phyloP scores from a whole-genome alignment of 108 stramenopile species.

The Discostella stelligeroides region DNA sequence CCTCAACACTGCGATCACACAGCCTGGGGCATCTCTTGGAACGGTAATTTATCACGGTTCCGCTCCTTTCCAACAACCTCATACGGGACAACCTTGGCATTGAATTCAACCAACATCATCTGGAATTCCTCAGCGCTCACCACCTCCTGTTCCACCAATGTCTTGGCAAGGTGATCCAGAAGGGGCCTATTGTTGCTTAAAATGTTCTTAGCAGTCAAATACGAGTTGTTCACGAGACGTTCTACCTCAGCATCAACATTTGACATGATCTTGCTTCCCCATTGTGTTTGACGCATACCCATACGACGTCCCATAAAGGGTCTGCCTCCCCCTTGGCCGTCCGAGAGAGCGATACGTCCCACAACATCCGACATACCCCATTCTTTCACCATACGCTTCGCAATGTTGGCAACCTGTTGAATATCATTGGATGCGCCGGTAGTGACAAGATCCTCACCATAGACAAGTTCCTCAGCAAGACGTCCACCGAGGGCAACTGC shows the following conservation, averaged over 20 bases:
- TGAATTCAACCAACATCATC: constrained; percentile 63
- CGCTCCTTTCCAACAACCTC: constrained; percentile 69
- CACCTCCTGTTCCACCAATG: constrained; percentile 68
- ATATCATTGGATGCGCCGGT: constrained; percentile 97
- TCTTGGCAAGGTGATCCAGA: constrained; percentile 57
- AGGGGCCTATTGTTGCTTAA: constrained; percentile 56
- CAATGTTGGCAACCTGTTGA: constrained; percentile 92
- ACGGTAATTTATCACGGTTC: constrained; percentile 83
- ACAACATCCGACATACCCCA: constrained; percentile 81
- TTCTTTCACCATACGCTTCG: constrained; percentile 91
- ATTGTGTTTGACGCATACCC: constrained; percentile 60
- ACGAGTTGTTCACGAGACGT: constrained; percentile 71
- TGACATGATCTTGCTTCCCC: constrained; percentile 64
- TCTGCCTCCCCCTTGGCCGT: constrained; percentile 28
- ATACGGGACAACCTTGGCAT: constrained; percentile 65
- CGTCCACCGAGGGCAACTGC: constrained; percentile 96
- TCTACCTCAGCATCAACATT: constrained; percentile 71
- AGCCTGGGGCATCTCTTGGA: constrained; percentile 66
- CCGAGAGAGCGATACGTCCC: constrained; percentile 64
- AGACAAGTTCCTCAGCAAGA: constrained; percentile 96
- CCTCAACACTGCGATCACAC: constrained; percentile 30
- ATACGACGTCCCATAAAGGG: constrained; percentile 61
- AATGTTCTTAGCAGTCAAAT: constrained; percentile 67
- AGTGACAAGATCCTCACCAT: constrained; percentile 88
- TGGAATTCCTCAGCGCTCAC: constrained; percentile 72